phyloP scores from a whole-genome alignment of 805 yeast genomes.

The Starmerella geochares region DNA sequence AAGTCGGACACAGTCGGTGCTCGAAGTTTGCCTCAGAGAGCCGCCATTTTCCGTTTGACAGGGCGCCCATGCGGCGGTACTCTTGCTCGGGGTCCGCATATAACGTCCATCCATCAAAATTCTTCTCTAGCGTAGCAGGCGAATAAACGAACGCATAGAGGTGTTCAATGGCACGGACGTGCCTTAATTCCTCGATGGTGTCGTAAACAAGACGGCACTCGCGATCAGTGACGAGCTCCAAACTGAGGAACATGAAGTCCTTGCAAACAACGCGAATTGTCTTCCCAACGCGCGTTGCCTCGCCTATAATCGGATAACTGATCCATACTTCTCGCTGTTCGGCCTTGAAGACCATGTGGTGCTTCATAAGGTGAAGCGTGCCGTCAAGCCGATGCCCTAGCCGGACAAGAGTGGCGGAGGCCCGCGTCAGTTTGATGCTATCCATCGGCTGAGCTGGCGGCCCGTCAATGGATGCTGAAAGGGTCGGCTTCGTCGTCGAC shows the following conservation, averaged over 20 bases:
- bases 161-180: conserved; percentile 42
- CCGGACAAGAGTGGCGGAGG: conserved; percentile 40
- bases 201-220: conserved; percentile 64
- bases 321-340: conserved; percentile 68
- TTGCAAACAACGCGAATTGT: conserved; percentile 60
- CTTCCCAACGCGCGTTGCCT: conserved; percentile 25
- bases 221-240: conserved; percentile 54
- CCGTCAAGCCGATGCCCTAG: conserved; percentile 51
- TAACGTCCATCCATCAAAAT: conserved; percentile 60
- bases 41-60: conserved; percentile 50
- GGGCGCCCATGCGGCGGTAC: conserved; percentile 58
- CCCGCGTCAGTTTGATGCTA: conserved; percentile 29
- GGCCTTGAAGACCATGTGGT: conserved; percentile 55
- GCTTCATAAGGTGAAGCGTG: conserved; percentile 58
- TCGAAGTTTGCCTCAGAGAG: conserved; percentile 51
- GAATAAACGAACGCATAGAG: conserved; percentile 75
- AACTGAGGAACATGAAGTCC: conserved; percentile 71
- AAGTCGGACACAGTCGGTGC: conserved; percentile 53
- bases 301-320: conserved; percentile 73
- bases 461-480: neutral
- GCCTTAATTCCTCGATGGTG: conserved; percentile 56
- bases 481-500: conserved; percentile 2
- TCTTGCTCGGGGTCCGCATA: conserved; percentile 51
- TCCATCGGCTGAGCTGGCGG: conserved; percentile 13
- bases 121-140: conserved; percentile 61